These are phyloP conservation scores for Irpex sp. DNA, from an alignment of 1,284 basidiomycete species.

Conservation along the genomic window DNA sequence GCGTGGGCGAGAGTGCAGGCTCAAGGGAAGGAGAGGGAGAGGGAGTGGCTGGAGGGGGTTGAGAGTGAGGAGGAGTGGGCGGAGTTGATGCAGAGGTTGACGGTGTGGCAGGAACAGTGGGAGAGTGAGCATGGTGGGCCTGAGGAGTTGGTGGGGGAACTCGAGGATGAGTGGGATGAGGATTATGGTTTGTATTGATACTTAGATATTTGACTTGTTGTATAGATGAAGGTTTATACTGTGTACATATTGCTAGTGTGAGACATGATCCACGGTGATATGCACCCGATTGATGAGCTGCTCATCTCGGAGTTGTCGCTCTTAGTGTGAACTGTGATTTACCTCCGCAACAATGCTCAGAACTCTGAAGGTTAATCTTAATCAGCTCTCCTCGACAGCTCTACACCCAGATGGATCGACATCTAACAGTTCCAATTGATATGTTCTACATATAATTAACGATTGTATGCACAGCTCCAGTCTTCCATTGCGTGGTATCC, in stretches of 20 bases:
- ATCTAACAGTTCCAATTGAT: neutral
- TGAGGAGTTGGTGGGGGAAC: neutral
- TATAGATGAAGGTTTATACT: neutral
- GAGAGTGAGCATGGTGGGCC: conserved; percentile 28
- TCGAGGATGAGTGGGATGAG: neutral
- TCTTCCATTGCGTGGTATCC: neutral
- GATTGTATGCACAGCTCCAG: neutral
- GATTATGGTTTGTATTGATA: neutral
- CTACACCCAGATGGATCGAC: neutral
- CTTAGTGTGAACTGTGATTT: neutral
- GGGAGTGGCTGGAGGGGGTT: conserved; percentile 34
- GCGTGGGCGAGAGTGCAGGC: conserved; percentile 40
- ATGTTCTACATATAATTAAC: neutral
- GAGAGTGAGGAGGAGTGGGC: conserved; percentile 44
- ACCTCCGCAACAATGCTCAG: neutral
- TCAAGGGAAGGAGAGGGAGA: conserved; percentile 32
- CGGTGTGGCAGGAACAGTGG: conserved; percentile 43
- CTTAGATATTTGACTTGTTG: neutral
- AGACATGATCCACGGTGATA: neutral
- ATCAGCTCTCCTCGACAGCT: neutral
- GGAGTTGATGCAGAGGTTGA: conserved; percentile 41
- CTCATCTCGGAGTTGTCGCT: neutral
- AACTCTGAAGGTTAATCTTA: neutral
- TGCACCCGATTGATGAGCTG: neutral
- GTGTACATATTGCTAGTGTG: neutral